phyloP scores from a whole-genome alignment of 371 early-diverging fungal genomes.

The Funneliformis caledonium region DNA sequence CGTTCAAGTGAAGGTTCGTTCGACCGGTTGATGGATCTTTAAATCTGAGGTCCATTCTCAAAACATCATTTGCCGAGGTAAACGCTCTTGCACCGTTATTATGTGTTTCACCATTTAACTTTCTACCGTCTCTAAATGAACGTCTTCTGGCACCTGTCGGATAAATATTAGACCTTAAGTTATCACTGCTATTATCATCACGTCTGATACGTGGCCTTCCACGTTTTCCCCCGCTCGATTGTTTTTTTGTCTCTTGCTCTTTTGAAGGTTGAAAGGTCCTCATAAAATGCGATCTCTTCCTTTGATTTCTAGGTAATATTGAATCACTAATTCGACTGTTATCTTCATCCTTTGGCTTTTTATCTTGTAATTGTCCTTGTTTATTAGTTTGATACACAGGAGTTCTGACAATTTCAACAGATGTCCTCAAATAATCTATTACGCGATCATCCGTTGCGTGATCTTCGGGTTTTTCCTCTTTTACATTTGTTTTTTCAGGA shows the following conservation, averaged over 20 bases:
- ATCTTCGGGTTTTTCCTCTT: conserved; percentile 60
- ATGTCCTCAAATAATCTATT: conserved; percentile 39
- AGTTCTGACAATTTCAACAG: not conserved
- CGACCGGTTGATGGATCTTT: conserved; percentile 50
- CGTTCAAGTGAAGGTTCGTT: conserved; percentile 73
- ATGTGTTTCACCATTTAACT: not conserved
- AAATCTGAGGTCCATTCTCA: conserved; percentile 17
- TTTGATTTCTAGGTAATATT: not conserved
- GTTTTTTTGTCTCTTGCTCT: not conserved
- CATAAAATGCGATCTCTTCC: not conserved
- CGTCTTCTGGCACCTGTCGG: not conserved
- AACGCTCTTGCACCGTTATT: conserved; percentile 27
- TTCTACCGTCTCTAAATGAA: not conserved
- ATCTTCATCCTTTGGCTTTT: conserved; percentile 2
- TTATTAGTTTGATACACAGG: not conserved
- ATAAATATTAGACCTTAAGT: not conserved
- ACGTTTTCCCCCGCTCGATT: conserved; percentile 7
- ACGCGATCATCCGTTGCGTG: conserved; percentile 50
- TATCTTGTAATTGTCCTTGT: not conserved
- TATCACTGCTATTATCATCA: conserved; percentile 1
- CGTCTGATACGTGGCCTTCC: conserved; percentile 13
- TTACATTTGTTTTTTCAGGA: conserved; percentile 60
- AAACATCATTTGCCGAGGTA: conserved; percentile 28
- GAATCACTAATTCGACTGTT: conserved; percentile 3
- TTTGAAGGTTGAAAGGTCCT: not conserved